Conservation (phyloP, 805 yeast species). For the Candida vaughaniae region DNA sequence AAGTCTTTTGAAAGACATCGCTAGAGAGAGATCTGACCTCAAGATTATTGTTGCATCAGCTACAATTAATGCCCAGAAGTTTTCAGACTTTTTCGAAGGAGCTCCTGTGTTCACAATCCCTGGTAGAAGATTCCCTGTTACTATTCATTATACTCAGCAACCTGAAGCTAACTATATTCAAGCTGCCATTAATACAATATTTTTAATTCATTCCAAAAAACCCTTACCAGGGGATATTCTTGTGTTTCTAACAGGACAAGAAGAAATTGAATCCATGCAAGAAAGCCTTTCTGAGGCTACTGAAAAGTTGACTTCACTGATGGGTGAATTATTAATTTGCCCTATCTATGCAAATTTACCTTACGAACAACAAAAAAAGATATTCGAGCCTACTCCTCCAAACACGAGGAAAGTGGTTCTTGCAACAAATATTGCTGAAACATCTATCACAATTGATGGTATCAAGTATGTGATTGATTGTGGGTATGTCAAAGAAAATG, state of each 20-base stretch:
- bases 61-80: slow-evolving; percentile 87
- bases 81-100: slow-evolving; percentile 72
- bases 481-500: slow-evolving; percentile 46
- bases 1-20: slow-evolving; percentile 74
- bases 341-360: slow-evolving; percentile 94
- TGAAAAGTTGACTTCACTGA: slow-evolving; percentile 56
- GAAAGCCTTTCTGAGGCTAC: slow-evolving; percentile 69
- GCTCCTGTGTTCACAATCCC: slow-evolving; percentile 91
- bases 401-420: slow-evolving; percentile 80
- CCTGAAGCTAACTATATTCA: slow-evolving; percentile 91
- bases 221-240: slow-evolving; percentile 74
- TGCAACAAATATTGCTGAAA: slow-evolving; percentile 86
- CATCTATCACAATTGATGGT: slow-evolving; percentile 47
- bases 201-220: slow-evolving; percentile 78
- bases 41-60: slow-evolving; percentile 91
- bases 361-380: slow-evolving; percentile 72
- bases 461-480: slow-evolving; percentile 44
- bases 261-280: slow-evolving; percentile 84
- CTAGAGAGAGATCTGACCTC: slow-evolving; percentile 64
- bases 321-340: slow-evolving; percentile 65
- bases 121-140: slow-evolving; percentile 92
- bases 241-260: slow-evolving; percentile 94
- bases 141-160: slow-evolving; percentile 73
- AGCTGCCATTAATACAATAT: slow-evolving; percentile 84
- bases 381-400: slow-evolving; percentile 85